phyloP scores from a whole-genome alignment of 768 basidiomycete species.

The Amanita pallidorosea region DNA sequence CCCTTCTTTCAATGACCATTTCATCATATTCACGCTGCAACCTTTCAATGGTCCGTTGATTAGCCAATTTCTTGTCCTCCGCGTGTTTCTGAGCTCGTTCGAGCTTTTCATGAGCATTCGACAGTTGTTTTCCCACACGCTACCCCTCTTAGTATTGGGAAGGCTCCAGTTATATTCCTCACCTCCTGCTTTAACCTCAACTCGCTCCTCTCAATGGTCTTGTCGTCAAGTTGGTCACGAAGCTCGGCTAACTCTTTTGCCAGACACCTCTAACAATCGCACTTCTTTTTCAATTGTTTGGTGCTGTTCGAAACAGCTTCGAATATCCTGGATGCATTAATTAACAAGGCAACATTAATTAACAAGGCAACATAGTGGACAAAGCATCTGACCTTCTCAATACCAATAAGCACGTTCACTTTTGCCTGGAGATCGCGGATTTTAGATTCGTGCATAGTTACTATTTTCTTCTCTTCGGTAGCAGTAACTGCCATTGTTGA shows the following conservation, averaged over 20 bases:
- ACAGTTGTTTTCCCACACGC: conserved; percentile 74
- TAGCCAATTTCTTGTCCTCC: conserved; percentile 69
- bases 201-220: conserved; percentile 66
- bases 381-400: conserved; percentile 52
- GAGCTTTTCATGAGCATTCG: conserved; percentile 76
- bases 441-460: conserved; percentile 60
- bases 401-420: conserved; percentile 54
- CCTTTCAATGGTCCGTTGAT: conserved; percentile 62
- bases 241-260: conserved; percentile 62
- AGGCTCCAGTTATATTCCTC: neutral
- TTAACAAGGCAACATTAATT: neutral
- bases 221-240: conserved; percentile 58
- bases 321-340: conserved; percentile 45
- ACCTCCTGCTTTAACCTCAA: conserved; percentile 62
- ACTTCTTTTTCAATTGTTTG: conserved; percentile 63
- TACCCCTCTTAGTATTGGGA: conserved; percentile 16
- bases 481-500: conserved; percentile 59
- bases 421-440: conserved; percentile 69
- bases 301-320: conserved; percentile 65
- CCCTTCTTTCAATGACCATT: conserved; percentile 65
- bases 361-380: conserved; percentile 1
- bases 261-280: conserved; percentile 45
- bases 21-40: conserved; percentile 72
- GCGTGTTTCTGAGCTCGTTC: conserved; percentile 69
- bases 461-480: conserved; percentile 58